Conservation (phyloP, 331 rosid genomes). For the Pyrus hybrid region DNA sequence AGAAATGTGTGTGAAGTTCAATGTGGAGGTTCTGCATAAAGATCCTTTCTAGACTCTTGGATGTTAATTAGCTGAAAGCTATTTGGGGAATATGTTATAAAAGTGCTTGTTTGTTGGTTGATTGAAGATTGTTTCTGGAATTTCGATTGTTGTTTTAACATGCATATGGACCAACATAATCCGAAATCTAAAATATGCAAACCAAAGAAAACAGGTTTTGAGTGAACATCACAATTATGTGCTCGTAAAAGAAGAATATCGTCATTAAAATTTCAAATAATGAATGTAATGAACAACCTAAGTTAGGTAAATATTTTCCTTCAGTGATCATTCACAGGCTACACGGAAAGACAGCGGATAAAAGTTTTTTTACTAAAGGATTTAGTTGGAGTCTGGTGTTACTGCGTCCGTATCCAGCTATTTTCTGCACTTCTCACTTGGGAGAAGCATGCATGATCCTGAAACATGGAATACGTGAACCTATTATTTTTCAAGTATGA, state of each 20-base stretch:
- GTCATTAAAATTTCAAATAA: not conserved
- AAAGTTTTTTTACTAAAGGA: not conserved
- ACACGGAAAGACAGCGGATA: not conserved
- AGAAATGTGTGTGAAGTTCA: conserved; percentile 3
- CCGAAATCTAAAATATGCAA: not conserved
- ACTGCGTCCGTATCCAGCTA: conserved; percentile 26
- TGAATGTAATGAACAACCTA: not conserved
- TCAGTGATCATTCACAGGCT: not conserved
- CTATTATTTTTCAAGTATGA: not conserved
- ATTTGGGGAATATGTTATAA: not conserved
- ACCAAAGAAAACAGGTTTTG: not conserved
- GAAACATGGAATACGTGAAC: not conserved
- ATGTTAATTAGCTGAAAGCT: not conserved
- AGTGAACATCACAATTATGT: not conserved
- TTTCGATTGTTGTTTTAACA: not conserved
- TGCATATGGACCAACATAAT: not conserved
- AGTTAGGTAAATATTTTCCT: not conserved
- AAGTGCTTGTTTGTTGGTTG: not conserved
- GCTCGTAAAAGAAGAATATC: not conserved
- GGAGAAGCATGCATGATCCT: conserved; percentile 43
- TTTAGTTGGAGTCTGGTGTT: not conserved
- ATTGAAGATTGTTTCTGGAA: not conserved
- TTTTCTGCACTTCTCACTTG: conserved; percentile 43
- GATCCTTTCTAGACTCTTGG: not conserved
- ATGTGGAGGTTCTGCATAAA: not conserved